Percentiles rank a stretch among this genome's conserved stretches.
Conservation (phyloP, 2,329 filamentous ascomycete genomes). For the Alternaria arborescens region DNA sequence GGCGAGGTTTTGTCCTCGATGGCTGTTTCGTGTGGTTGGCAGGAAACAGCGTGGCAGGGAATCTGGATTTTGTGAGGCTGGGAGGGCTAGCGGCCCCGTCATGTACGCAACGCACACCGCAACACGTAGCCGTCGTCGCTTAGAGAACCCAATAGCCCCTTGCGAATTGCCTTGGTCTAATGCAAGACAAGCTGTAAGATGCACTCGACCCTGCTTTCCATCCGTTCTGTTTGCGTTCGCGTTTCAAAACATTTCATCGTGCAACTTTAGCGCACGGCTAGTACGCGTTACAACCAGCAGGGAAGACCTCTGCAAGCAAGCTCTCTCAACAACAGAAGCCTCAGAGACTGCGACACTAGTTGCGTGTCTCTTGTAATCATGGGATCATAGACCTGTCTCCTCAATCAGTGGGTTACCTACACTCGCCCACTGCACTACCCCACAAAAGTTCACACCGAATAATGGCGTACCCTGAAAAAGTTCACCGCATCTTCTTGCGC, state of each 20-base stretch:
- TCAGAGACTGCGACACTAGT: not conserved
- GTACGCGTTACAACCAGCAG: constrained; percentile 1
- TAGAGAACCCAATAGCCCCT: constrained; percentile 12
- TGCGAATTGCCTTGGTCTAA: not conserved
- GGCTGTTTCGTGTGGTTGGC: constrained; percentile 13
- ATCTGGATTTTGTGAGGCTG: constrained; percentile 28
- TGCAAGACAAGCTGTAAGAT: constrained; percentile 7
- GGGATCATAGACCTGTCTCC: not conserved
- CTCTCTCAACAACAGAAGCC: not conserved
- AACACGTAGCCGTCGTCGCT: constrained; percentile 31
- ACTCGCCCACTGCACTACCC: not conserved
- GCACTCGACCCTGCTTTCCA: constrained; percentile 1
- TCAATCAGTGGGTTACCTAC: not conserved
- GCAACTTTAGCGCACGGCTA: constrained; percentile 3
- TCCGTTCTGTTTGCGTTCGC: not conserved
- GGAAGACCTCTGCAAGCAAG: not conserved
- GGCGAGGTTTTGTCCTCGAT: constrained; percentile 21
- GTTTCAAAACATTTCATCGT: constrained; percentile 7
- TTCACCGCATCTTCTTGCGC: constrained; percentile 6
- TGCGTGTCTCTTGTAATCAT: not conserved
- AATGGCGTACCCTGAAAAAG: not conserved
- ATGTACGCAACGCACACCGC: constrained; percentile 31
- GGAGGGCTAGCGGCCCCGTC: constrained; percentile 27
- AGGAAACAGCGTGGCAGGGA: constrained; percentile 29
- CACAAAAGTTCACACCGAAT: constrained; percentile 7